phyloP scores from a whole-genome alignment of 805 yeast genomes.

The Candida parachauliodes region DNA sequence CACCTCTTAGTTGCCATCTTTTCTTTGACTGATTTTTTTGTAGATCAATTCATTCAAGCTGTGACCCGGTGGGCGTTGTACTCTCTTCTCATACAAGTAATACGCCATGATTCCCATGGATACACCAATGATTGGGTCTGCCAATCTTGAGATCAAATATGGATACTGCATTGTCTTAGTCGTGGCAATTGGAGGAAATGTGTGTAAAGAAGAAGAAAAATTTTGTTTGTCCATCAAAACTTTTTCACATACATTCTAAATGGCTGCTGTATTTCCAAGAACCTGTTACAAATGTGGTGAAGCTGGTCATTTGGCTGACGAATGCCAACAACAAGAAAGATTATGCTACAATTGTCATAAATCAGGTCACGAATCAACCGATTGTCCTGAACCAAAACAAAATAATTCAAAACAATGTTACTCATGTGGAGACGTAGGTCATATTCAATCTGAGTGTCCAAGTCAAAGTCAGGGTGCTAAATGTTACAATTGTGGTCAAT shows the following conservation, averaged over 20 bases:
- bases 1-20: background rate
- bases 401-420: constrained; percentile 84
- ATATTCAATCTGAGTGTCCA: constrained; percentile 81
- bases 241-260: constrained; percentile 11
- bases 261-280: constrained; percentile 55
- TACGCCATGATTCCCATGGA: constrained; percentile 61
- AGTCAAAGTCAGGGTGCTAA: constrained; percentile 62
- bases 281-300: constrained; percentile 92
- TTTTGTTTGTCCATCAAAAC: too few relatives aligned
- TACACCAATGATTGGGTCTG: constrained; percentile 66
- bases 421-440: constrained; percentile 90
- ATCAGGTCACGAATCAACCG: constrained; percentile 86
- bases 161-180: constrained; percentile 38
- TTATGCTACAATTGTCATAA: constrained; percentile 90
- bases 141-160: constrained; percentile 47
- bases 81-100: constrained; percentile 58
- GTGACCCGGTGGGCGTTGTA: constrained; percentile 58
- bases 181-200: background rate
- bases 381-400: constrained; percentile 86
- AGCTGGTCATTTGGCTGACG: constrained; percentile 86
- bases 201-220: background rate
- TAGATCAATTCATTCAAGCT: constrained; percentile 49
- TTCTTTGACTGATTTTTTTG: constrained; percentile 19
- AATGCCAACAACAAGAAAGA: constrained; percentile 79
- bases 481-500: constrained; percentile 57